Conservation (phyloP, 2,329 filamentous ascomycete species). For the Macrophomina tecta region DNA sequence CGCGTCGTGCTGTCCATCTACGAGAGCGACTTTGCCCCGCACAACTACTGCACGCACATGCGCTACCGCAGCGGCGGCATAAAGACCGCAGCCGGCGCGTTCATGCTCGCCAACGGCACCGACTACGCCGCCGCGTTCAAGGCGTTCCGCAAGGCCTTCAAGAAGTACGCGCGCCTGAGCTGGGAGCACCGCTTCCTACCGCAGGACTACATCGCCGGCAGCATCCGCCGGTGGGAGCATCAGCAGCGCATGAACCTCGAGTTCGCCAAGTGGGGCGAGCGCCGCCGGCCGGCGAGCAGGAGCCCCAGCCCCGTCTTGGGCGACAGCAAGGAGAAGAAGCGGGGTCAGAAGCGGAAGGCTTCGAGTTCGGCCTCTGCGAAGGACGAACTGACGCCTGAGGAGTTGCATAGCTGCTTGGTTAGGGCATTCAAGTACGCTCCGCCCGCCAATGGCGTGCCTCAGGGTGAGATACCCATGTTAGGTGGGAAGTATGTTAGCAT, state of each 20-base stretch:
- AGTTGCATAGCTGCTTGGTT: slow-evolving; percentile 4
- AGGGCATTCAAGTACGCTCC: slow-evolving; percentile 40
- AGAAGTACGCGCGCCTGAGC: slow-evolving; percentile 44
- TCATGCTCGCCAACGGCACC: slow-evolving; percentile 36
- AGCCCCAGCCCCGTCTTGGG: slow-evolving; percentile 34
- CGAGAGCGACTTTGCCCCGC: slow-evolving; percentile 39
- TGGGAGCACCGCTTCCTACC: slow-evolving; percentile 49
- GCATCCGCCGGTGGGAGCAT: slow-evolving; percentile 11
- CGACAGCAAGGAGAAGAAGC: slow-evolving; percentile 4
- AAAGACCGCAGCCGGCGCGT: not conserved
- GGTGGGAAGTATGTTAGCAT: not conserved
- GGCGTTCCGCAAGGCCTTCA: slow-evolving; percentile 48
- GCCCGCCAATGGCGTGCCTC: slow-evolving; percentile 29
- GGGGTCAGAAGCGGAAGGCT: not conserved
- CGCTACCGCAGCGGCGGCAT: not conserved
- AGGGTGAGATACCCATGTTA: not conserved
- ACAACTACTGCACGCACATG: slow-evolving; percentile 37
- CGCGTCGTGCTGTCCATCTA: slow-evolving; percentile 44
- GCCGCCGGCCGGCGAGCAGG: slow-evolving; percentile 30
- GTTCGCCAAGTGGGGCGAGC: not conserved
- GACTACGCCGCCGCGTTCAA: slow-evolving; percentile 42
- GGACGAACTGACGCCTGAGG: slow-evolving; percentile 3
- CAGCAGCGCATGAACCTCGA: not conserved
- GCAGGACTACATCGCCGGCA: not conserved
- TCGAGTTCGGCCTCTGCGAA: slow-evolving; percentile 24